Conservation (phyloP, 805 yeast genomes). For the Yamadazyma scolyti region DNA sequence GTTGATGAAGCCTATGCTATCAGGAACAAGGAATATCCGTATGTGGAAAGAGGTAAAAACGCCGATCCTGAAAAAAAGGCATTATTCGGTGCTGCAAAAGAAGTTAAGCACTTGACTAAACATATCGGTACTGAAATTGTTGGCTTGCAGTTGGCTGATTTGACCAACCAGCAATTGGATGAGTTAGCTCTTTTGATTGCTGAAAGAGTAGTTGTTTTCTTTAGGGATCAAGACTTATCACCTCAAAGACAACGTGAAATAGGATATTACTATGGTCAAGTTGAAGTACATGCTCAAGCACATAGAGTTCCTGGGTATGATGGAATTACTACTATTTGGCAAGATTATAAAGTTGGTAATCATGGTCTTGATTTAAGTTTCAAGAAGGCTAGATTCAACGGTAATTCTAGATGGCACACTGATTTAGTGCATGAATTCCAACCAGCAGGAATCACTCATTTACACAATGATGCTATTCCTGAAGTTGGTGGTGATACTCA, state of each 20-base stretch:
- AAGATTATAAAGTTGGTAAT: conserved; percentile 26
- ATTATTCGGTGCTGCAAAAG: conserved; percentile 24
- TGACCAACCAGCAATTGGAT: conserved; percentile 22
- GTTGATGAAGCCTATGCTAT: conserved; percentile 22
- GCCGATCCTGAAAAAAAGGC: conserved; percentile 30
- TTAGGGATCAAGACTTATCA: conserved; percentile 26
- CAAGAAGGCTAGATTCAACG: conserved; percentile 28
- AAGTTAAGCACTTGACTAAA: conserved; percentile 21
- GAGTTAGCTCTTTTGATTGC: conserved; percentile 26
- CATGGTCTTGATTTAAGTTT: conserved; percentile 23
- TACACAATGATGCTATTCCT: conserved; percentile 38
- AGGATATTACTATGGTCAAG: conserved; percentile 24
- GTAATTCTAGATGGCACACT: conserved; percentile 30
- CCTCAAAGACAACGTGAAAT: conserved; percentile 25
- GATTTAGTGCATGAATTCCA: conserved; percentile 32
- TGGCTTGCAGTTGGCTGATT: conserved; percentile 24
- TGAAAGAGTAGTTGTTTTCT: conserved; percentile 27
- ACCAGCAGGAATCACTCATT: conserved; percentile 35
- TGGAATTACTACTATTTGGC: conserved; percentile 41
- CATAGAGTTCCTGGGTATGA: conserved; percentile 16
- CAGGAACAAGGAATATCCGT: conserved; percentile 18
- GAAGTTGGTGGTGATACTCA: conserved; percentile 51
- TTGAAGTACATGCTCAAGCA: conserved; percentile 25
- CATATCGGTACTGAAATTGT: conserved; percentile 26
- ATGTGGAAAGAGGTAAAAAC: conserved; percentile 21